Conservation (phyloP, 768 basidiomycete species). For the Pisolithus albus region DNA sequence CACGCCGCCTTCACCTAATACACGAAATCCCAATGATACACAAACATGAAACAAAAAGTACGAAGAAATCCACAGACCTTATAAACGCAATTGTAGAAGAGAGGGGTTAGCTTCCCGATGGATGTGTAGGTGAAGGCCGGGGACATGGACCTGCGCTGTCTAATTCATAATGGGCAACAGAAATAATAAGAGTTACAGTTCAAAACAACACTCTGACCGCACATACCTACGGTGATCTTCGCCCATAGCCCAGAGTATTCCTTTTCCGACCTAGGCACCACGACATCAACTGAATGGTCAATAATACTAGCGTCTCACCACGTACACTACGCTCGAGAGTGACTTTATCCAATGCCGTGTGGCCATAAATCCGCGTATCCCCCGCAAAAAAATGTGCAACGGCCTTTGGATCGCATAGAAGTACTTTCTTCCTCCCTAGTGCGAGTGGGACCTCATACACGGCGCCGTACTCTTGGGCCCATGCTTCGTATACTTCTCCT, state of each 20-base stretch:
- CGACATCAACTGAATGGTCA: background rate
- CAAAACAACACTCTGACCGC: background rate
- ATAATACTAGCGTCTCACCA: background rate
- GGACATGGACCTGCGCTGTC: constrained; percentile 22
- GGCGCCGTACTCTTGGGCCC: constrained; percentile 40
- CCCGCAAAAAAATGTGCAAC: constrained; percentile 41
- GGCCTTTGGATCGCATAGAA: constrained; percentile 42
- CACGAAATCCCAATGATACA: constrained; percentile 2
- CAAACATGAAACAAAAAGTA: background rate
- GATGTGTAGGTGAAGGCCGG: constrained; percentile 22
- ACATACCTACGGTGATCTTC: background rate
- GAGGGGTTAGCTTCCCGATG: constrained; percentile 15
- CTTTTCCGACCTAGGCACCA: constrained; percentile 17
- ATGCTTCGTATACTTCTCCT: constrained; percentile 31
- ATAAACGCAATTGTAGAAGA: constrained; percentile 24
- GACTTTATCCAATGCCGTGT: constrained; percentile 27
- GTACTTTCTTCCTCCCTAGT: constrained; percentile 29
- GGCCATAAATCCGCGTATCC: constrained; percentile 43
- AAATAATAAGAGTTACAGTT: too few relatives aligned
- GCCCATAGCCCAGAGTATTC: background rate
- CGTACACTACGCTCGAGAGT: constrained; percentile 32
- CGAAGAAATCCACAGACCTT: constrained; percentile 11
- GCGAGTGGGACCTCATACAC: constrained; percentile 34
- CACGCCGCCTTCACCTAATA: constrained; percentile 21
- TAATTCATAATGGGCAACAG: too few relatives aligned